phyloP scores from a whole-genome alignment of 73 alveolate species.

The Paramecium caudatum region DNA sequence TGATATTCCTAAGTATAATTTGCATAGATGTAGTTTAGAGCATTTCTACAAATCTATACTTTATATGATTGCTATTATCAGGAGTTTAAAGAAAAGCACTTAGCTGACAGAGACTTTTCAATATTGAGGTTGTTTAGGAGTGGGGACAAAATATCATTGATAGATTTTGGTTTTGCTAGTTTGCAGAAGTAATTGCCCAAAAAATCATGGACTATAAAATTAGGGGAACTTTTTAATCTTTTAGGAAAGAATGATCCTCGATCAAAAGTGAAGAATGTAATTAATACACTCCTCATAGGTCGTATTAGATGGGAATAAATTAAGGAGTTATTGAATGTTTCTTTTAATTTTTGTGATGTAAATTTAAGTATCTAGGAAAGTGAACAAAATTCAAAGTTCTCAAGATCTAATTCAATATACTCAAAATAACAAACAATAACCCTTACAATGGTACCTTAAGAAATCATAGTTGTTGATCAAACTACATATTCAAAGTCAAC shows the following conservation, averaged over 20 bases:
- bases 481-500: slow-evolving; percentile 9
- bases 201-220: slow-evolving; percentile 20
- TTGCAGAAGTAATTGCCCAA: not conserved
- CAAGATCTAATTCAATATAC: slow-evolving; percentile 4
- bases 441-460: slow-evolving; percentile 18
- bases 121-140: not conserved
- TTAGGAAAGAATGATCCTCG: not conserved
- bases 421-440: not conserved
- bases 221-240: slow-evolving; percentile 24
- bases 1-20: slow-evolving; percentile 48
- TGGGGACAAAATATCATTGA: slow-evolving; percentile 11
- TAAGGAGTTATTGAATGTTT: not conserved
- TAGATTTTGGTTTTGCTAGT: slow-evolving; percentile 44
- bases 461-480: not conserved
- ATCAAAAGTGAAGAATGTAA: not conserved
- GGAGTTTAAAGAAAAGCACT: not conserved
- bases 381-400: not conserved
- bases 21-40: slow-evolving; percentile 7
- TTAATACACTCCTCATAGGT: not conserved
- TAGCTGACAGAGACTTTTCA: slow-evolving; percentile 37
- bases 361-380: slow-evolving; percentile 7
- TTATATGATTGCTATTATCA: slow-evolving; percentile 16
- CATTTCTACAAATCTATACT: slow-evolving; percentile 1
- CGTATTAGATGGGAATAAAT: slow-evolving; percentile 30
- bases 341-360: not conserved